phyloP scores from a whole-genome alignment of 768 basidiomycete species.

The Podaxis sp. region DNA sequence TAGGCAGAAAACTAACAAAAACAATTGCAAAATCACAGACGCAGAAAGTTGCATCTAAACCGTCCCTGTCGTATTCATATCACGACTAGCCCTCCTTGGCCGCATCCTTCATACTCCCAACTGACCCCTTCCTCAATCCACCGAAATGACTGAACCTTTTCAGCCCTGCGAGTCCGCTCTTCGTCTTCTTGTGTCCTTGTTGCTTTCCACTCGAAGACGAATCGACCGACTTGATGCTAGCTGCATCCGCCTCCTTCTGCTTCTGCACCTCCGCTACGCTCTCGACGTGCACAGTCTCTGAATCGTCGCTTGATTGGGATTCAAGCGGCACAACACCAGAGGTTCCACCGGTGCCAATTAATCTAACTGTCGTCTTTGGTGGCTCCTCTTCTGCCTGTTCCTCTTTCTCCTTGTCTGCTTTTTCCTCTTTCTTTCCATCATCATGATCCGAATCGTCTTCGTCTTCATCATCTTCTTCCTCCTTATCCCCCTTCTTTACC shows the following conservation, averaged over 20 bases:
- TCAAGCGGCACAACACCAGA: constrained; percentile 32
- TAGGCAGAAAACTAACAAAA: not conserved
- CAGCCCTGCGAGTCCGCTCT: constrained; percentile 54
- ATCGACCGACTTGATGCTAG: constrained; percentile 34
- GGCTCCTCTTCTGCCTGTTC: constrained; percentile 16
- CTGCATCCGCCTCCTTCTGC: constrained; percentile 37
- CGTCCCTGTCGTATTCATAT: not conserved
- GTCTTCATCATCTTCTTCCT: constrained; percentile 11
- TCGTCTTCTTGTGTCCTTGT: constrained; percentile 54
- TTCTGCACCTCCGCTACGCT: constrained; percentile 29
- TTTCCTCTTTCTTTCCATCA: constrained; percentile 4
- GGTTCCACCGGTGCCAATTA: constrained; percentile 58
- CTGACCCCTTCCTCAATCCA: constrained; percentile 51
- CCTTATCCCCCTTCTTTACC: not conserved
- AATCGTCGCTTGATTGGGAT: constrained; percentile 13
- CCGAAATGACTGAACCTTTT: constrained; percentile 53
- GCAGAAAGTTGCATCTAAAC: not conserved
- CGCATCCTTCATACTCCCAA: constrained; percentile 44
- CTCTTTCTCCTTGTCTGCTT: constrained; percentile 4
- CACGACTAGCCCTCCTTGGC: constrained; percentile 16
- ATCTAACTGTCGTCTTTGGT: constrained; percentile 49
- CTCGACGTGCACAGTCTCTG: constrained; percentile 29
- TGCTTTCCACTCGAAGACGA: constrained; percentile 28
- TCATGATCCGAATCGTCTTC: not conserved
- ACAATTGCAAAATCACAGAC: constrained; percentile 2